A percentile compares a stretch with the other conserved stretches of the same genome.
Evolutionary conservation across 2,329 filamentous ascomycete genomes (phyloP).

Genomic region (Neofusicoccum sp.): DNA sequence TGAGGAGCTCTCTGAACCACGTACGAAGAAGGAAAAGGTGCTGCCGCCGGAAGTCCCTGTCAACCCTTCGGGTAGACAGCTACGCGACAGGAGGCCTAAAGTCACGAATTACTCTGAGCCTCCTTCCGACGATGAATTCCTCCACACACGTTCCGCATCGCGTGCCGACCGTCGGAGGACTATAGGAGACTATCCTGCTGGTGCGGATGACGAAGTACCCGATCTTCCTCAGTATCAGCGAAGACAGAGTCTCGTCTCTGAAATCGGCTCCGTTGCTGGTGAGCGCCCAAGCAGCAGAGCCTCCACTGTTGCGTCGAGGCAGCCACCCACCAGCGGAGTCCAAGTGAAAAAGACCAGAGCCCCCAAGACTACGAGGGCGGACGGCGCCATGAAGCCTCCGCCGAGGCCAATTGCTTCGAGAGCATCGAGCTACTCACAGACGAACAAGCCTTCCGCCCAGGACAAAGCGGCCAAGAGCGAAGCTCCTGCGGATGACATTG

Average conservation of each 20-base stretch:
- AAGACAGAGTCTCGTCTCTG: constrained; percentile 48
- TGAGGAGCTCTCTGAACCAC: constrained; percentile 69
- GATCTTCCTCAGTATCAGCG: constrained; percentile 22
- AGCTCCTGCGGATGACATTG: constrained; percentile 41
- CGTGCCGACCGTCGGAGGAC: constrained; percentile 37
- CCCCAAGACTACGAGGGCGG: constrained; percentile 26
- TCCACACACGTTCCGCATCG: constrained; percentile 26
- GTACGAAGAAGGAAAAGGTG: constrained; percentile 54
- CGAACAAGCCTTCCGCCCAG: background rate
- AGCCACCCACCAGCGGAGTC: constrained; percentile 34
- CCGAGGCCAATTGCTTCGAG: constrained; percentile 5
- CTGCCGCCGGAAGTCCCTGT: constrained; percentile 40
- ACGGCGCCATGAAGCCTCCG: background rate
- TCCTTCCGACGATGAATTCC: constrained; percentile 39
- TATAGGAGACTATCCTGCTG: constrained; percentile 25
- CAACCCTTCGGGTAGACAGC: constrained; percentile 53
- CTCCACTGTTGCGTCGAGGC: constrained; percentile 21
- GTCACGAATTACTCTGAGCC: constrained; percentile 52
- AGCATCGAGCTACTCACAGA: background rate
- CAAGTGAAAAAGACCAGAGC: constrained; percentile 61
- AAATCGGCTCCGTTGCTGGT: constrained; percentile 37
- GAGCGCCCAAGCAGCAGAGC: constrained; percentile 34
- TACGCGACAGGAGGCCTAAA: constrained; percentile 67
- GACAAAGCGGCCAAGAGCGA: constrained; percentile 19
- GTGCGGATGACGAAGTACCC: background rate